Conservation (phyloP, 108 stramenopile species). For the Cyclotella baltica region DNA sequence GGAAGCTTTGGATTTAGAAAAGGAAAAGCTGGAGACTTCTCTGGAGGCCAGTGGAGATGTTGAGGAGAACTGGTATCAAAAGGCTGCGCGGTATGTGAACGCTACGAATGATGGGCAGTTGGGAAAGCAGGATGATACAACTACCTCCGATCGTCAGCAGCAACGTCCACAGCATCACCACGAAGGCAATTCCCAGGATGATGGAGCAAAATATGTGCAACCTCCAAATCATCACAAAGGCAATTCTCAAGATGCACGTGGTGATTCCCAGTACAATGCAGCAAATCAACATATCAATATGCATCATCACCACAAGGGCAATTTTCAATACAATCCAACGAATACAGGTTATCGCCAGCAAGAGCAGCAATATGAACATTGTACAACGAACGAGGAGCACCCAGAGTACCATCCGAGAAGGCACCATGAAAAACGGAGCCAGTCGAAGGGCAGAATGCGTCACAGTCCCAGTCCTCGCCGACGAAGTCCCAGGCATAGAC, state of each 20-base stretch:
- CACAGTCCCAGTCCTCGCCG: too few species aligned
- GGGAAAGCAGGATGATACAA: too few species aligned
- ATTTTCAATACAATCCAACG: neutral
- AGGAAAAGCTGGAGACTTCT: neutral
- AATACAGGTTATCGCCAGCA: neutral
- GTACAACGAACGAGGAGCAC: neutral
- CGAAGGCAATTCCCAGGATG: too few species aligned
- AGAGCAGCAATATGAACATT: neutral
- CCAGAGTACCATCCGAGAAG: neutral
- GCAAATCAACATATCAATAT: neutral
- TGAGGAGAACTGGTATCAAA: constrained; percentile 37
- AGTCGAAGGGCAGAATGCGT: too few species aligned
- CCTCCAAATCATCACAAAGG: too few species aligned
- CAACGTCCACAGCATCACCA: neutral
- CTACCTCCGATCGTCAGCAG: too few species aligned
- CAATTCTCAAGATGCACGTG: too few species aligned
- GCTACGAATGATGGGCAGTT: neutral
- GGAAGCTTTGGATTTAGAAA: constrained; percentile 21
- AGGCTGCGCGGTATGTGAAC: constrained; percentile 32
- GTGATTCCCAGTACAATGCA: neutral
- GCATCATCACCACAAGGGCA: too few species aligned
- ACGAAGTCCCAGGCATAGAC: too few species aligned
- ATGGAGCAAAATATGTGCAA: too few species aligned
- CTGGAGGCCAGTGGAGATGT: neutral
- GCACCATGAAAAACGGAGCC: too few species aligned